Percentiles rank a stretch among this genome's conserved stretches.
Evolutionary conservation across 2,329 filamentous ascomycete genomes (phyloP).

Genomic region (Mycosphaerella sp.): DNA sequence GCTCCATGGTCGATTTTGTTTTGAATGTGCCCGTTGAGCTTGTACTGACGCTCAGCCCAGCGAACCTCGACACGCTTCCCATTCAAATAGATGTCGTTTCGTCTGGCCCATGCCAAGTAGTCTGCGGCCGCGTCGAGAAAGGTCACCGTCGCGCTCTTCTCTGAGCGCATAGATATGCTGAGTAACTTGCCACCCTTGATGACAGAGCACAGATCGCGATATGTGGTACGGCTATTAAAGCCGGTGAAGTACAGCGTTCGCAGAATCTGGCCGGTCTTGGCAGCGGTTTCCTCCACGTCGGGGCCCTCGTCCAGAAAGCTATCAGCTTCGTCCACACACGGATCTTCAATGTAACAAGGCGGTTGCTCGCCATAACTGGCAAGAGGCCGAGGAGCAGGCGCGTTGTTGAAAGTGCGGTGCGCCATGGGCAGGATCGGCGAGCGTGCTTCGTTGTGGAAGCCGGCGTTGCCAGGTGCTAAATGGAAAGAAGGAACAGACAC

Average conservation of each 20-base stretch:
- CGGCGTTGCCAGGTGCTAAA: slow-evolving; percentile 12
- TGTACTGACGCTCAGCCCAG: slow-evolving; percentile 68
- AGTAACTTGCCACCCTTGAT: slow-evolving; percentile 66
- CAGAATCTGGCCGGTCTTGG: slow-evolving; percentile 6
- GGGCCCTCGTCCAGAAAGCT: slow-evolving; percentile 17
- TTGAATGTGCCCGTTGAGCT: slow-evolving; percentile 56
- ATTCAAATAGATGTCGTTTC: slow-evolving; percentile 62
- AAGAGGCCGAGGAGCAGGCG: slow-evolving; percentile 15
- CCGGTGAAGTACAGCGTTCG: slow-evolving; percentile 59
- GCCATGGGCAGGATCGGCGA: neutral
- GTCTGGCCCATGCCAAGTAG: slow-evolving; percentile 60
- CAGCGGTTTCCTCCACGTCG: neutral
- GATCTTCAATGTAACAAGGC: slow-evolving; percentile 22
- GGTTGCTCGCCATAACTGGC: slow-evolving; percentile 18
- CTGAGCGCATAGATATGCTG: slow-evolving; percentile 59
- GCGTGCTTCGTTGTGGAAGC: slow-evolving; percentile 10
- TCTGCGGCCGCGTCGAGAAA: slow-evolving; percentile 60
- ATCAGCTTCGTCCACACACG: slow-evolving; percentile 20
- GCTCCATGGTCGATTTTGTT: slow-evolving; percentile 61
- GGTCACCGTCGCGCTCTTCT: slow-evolving; percentile 60
- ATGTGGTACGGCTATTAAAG: slow-evolving; percentile 56
- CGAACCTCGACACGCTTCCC: slow-evolving; percentile 61
- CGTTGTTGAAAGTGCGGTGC: slow-evolving; percentile 7
- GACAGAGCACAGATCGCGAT: slow-evolving; percentile 58
- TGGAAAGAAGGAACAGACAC: slow-evolving; percentile 13